These are phyloP conservation scores for Hymenoscyphus fructigenus DNA, from an alignment of 2,329 filamentous ascomycete genomes.

Conservation along the genomic window DNA sequence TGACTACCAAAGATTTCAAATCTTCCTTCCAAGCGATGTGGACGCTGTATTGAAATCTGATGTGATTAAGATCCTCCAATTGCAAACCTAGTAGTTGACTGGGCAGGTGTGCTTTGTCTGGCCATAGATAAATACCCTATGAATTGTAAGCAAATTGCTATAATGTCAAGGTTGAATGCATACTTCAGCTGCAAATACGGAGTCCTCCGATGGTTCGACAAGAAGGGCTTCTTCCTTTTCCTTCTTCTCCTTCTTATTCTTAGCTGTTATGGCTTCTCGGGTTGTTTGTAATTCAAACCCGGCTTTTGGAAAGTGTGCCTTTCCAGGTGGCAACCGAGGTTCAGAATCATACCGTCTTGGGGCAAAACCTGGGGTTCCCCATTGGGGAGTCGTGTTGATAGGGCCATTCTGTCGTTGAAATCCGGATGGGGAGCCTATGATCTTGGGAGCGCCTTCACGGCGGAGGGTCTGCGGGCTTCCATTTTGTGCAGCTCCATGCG, in stretches of 20 bases:
- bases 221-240: background rate
- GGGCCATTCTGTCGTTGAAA: background rate
- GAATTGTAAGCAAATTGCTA: background rate
- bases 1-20: slow-evolving; percentile 20
- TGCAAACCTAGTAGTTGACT: slow-evolving; percentile 19
- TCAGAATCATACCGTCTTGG: background rate
- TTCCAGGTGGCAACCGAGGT: background rate
- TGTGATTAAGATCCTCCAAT: slow-evolving; percentile 26
- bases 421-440: background rate
- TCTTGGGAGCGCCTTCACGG: background rate
- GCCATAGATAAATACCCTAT: slow-evolving; percentile 29
- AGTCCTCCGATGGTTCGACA: background rate
- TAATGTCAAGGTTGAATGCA: too few relatives aligned
- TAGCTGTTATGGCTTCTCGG: background rate
- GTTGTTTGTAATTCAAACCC: background rate
- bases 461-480: background rate
- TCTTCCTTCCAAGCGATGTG: slow-evolving; percentile 23
- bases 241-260: background rate
- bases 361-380: background rate
- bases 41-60: slow-evolving; percentile 23
- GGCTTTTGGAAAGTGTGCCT: background rate
- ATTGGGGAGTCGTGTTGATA: background rate
- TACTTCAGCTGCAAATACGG: background rate
- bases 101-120: slow-evolving; percentile 15
- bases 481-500: background rate